Evolutionary conservation across 768 basidiomycete genomes (phyloP), one percentile per base, ranked within the genome.

Genomic region (Collybia nuda): DNA sequence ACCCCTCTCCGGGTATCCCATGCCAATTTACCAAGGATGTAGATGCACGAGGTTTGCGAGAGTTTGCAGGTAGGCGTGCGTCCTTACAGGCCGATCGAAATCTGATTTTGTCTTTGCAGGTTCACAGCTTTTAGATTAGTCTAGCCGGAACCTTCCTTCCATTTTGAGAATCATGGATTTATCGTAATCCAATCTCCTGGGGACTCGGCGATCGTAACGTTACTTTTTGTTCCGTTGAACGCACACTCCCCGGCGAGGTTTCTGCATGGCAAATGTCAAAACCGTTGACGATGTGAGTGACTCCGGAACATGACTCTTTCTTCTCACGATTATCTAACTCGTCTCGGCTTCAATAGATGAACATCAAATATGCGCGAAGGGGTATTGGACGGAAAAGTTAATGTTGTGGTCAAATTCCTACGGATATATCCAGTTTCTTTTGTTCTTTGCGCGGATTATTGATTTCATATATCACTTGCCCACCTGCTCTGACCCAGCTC

Each of bases 261-360:
- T 35, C 53, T 35, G 42, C 40, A 26, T 23, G 15, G 44, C 21
- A 47, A 21, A 43, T 36, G 35, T 28, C n/a, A 40, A 22, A 22
- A 18, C 48, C 48, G 42, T 44, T 43, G 21, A 29, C 53, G 38
- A 36, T 50, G 35, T 42, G 9, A 44, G 40, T 41, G 46, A 43
- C 23, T 38, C 23, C 35, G 40, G 49, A 54, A 37, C 41, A 44
- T 44, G 41, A 36, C 41, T 38, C 28, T 9, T 32, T 37, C 5
- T 50, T 54, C 49, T 41, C 48, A 44, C 49, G 49, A 47, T 45
- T 45, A 40, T 48, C 35, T 24, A 23, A 11, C n/a, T 23, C 48
- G 26, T 21, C 23, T 44, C 49, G 39, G 49, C 23, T 7, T 38
- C 44, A 54, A 29, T 45, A 46, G 19, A 47, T 18, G 39, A 35